A percentile compares a stretch with the other conserved stretches of the same genome.
Evolutionary conservation across 2,329 filamentous ascomycete genomes (phyloP).

Genomic region (Trichoderma sp.): DNA sequence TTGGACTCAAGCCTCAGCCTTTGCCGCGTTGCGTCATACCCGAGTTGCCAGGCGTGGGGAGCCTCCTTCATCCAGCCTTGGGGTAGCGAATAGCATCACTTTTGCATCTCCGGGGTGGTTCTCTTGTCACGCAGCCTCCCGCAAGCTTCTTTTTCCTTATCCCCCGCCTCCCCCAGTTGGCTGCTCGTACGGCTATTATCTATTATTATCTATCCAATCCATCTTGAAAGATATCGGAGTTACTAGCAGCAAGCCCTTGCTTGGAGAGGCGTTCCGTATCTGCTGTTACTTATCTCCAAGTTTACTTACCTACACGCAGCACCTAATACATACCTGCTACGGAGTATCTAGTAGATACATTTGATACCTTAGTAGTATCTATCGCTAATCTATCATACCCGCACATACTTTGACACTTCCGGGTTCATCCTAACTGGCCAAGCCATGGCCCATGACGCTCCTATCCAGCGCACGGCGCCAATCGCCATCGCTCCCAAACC

Average conservation of each 20-base stretch:
- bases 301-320: background rate
- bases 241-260: background rate
- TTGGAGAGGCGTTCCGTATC: background rate
- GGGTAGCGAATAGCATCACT: conserved; percentile 15
- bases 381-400: background rate
- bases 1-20: background rate
- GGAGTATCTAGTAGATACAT: background rate
- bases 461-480: conserved; percentile 59
- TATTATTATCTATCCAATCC: background rate
- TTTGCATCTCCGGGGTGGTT: background rate
- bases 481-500: conserved; percentile 65
- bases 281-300: background rate
- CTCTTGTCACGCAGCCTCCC: background rate
- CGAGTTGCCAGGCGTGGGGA: conserved; percentile 8
- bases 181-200: background rate
- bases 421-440: background rate
- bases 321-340: background rate
- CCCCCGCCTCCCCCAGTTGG: background rate
- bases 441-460: conserved; percentile 50
- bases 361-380: background rate
- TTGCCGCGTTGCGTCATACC: conserved; percentile 15
- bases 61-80: background rate
- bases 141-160: conserved; percentile 4
- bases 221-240: background rate
- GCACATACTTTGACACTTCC: background rate